Percentiles rank a stretch among this genome's conserved stretches.
phyloP scores from a whole-genome alignment of 2,329 filamentous ascomycete genomes.

The Chaetomiaceae sp. region DNA sequence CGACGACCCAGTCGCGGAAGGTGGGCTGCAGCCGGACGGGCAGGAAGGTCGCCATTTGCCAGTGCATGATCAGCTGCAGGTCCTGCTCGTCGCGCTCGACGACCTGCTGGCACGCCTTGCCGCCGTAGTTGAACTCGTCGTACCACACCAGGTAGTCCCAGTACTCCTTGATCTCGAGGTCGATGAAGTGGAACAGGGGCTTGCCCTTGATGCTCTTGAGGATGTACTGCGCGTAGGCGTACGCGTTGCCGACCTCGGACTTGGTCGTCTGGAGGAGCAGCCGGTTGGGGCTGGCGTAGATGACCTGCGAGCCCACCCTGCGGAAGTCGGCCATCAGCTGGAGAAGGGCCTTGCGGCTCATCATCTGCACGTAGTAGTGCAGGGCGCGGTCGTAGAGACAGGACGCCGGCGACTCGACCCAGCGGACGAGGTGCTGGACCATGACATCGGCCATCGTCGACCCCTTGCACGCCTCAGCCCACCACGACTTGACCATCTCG shows the following conservation, averaged over 20 bases:
- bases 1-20: constrained; percentile 89
- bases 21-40: constrained; percentile 73
- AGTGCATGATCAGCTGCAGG: constrained; percentile 93
- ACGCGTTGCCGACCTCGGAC: constrained; percentile 92
- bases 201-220: constrained; percentile 95
- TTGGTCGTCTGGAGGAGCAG: constrained; percentile 94
- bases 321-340: constrained; percentile 97
- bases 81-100: constrained; percentile 67
- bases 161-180: constrained; percentile 96
- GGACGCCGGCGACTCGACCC: constrained; percentile 90
- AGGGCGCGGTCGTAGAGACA: constrained; percentile 93
- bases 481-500: constrained; percentile 99
- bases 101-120: constrained; percentile 82
- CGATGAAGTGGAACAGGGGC: constrained; percentile 93
- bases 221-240: constrained; percentile 95
- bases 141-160: constrained; percentile 99
- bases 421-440: constrained; percentile 94
- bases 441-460: constrained; percentile 96
- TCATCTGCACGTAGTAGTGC: constrained; percentile 97
- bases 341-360: constrained; percentile 94
- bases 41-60: constrained; percentile 91
- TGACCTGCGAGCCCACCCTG: constrained; percentile 86
- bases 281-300: constrained; percentile 90
- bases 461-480: constrained; percentile 85
- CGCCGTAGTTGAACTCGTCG: constrained; percentile 97